phyloP scores from a whole-genome alignment of 345 rosid genomes.

The Acer saccharum region DNA sequence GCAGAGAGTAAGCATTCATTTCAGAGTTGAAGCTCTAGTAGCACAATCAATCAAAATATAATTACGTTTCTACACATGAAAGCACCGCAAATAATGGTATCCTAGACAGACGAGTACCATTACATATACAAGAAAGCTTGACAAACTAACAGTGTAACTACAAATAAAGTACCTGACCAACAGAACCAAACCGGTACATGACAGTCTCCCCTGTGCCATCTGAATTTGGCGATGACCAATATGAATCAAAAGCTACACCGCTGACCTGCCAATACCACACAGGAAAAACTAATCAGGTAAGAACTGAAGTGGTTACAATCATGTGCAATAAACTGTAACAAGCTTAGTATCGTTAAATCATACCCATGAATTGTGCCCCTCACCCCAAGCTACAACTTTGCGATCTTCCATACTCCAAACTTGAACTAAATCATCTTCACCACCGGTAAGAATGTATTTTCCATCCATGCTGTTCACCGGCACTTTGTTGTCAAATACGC shows the following conservation, averaged over 20 bases:
- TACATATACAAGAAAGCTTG: neutral
- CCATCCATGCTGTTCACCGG: slow-evolving; percentile 83
- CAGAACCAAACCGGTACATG: slow-evolving; percentile 97
- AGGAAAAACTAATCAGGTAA: slow-evolving; percentile 20
- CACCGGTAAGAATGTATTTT: slow-evolving; percentile 94
- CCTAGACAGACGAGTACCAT: neutral
- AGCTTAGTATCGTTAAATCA: slow-evolving; percentile 27
- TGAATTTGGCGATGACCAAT: slow-evolving; percentile 86
- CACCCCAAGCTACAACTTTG: slow-evolving; percentile 99
- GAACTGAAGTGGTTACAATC: slow-evolving; percentile 23
- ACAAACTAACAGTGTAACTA: slow-evolving; percentile 5
- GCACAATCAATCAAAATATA: slow-evolving; percentile 12
- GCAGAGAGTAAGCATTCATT: neutral
- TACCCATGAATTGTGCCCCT: slow-evolving; percentile 99
- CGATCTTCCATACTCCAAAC: slow-evolving; percentile 99
- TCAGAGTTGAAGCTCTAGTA: neutral
- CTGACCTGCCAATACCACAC: slow-evolving; percentile 75
- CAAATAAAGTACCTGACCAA: slow-evolving; percentile 81
- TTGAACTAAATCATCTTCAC: slow-evolving; percentile 99
- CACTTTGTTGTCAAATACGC: slow-evolving; percentile 21
- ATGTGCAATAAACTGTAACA: slow-evolving; percentile 8
- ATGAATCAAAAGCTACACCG: slow-evolving; percentile 98
- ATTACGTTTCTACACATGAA: neutral
- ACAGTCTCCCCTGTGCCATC: slow-evolving; percentile 84
- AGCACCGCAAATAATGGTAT: neutral